phyloP scores from a whole-genome alignment of 805 yeast genomes.

The Tanozyma kutaoensis region DNA sequence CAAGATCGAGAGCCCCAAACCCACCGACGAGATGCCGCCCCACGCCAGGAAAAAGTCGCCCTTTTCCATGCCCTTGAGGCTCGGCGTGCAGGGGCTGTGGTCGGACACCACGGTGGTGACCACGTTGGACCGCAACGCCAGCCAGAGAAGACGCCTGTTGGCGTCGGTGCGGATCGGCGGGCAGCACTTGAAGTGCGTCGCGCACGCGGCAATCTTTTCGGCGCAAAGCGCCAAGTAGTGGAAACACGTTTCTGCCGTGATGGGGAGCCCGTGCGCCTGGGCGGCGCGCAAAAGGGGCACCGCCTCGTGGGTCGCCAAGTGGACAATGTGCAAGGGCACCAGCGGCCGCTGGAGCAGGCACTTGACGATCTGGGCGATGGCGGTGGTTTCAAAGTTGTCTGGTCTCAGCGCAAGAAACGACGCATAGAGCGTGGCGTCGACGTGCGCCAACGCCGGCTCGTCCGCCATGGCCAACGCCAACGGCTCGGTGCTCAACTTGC shows the following conservation, averaged over 20 bases:
- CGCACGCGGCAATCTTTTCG: conserved; percentile 63
- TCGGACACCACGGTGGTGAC: conserved; percentile 86
- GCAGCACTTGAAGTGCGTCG: conserved; percentile 84
- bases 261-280: conserved; percentile 39
- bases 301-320: conserved; percentile 76
- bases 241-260: conserved; percentile 89
- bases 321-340: conserved; percentile 78
- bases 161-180: conserved; percentile 80
- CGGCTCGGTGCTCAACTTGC: conserved; percentile 23
- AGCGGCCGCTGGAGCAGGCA: conserved; percentile 45
- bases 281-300: conserved; percentile 63
- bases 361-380: conserved; percentile 58
- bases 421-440: conserved; percentile 53
- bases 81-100: conserved; percentile 94
- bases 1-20: conserved; percentile 73
- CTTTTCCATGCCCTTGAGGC: conserved; percentile 62
- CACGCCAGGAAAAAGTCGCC: conserved; percentile 90
- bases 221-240: conserved; percentile 74
- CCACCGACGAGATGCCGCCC: conserved; percentile 95
- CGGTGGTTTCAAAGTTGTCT: conserved; percentile 75
- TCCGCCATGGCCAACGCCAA: conserved; percentile 27
- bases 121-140: conserved; percentile 50
- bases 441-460: conserved; percentile 25
- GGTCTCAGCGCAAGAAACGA: conserved; percentile 80
- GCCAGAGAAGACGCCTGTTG: conserved; percentile 67